Base-by-base conservation (phyloP, 495 filamentous ascomycete genomes). In the Aspergillus taichungensis region DNA sequence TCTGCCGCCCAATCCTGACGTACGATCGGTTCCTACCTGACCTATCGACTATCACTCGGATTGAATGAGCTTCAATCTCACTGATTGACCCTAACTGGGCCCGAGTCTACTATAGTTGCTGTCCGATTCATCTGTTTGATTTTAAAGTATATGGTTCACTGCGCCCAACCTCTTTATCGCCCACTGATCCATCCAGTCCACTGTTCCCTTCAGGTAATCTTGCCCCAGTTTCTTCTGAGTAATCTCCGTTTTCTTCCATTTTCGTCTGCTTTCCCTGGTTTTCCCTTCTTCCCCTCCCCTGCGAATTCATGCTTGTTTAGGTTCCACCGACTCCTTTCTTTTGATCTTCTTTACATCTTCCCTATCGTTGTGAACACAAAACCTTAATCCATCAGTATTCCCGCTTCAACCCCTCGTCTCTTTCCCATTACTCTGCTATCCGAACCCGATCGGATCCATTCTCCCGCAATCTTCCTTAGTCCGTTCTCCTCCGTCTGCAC, bases 381-480 rank as follows among this genome's bases (percentile, higher is more conserved):
- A 34, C 28, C 37, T 27, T 8, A 39, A 12, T 38, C 36, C 36
- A 38, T 24, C 3, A 8, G 13, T 9, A 14, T 38, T 11, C 36
- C 36, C 36, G 13, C 36, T 14, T 45, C 45, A 36, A 44, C 37
- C 39, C 50, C 29, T 43, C 38, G 39, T 43, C 37, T 48, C 35
- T 30, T 30, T 54, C 40, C 27, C 37, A 30, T 6, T 34, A 13
- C 29, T 30, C 27, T 40, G 34, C 41, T 43, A 49, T 47, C 59
- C 56, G 53, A 59, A 51, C 49, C 59, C 61, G 56, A 55, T 59
- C 60, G 59, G 60, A 56, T 60, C 54, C 48, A 55, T 38, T 53
- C 53, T 61, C 61, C 66, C 66, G 66, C 66, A 69, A 69, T 61
- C 54, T 64, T 53, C 66, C 64, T 68, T 66, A 63, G 63, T 55